Evolutionary conservation across 305 asterid species (phyloP), one percentile per base, ranked within the genome.

Genomic region (Fraxinus xanthoxyloides): DNA sequence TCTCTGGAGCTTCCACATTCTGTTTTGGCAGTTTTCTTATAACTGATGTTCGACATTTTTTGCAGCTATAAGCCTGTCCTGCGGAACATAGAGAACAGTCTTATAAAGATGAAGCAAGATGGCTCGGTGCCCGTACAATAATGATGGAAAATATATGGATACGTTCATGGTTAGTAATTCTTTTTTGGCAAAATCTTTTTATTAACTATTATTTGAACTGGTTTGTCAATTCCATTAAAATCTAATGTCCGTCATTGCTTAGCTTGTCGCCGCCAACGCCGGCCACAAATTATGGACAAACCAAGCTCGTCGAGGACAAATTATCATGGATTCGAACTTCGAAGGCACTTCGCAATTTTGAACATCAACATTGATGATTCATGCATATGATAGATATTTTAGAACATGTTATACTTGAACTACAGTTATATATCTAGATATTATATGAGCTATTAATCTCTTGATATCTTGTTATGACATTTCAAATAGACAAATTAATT

Each of bases 1-100:
- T 80, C 72, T 80, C 87, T 24, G 19, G 67, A 79, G 40, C 81
- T 77, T 82, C 46, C 46, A 24, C 31, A 17, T 69, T 23, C 73
- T 30, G 54, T 69, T n/a, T 72, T 56, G 48, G 10, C 32, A 5
- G 6, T 63, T 70, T 51, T 76, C 63, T 10, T 73, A 13, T 75
- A 23, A 77, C 76, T 36, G 19, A 19, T 78, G 31, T n/a, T 36
- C 12, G 4, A 26, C 31, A 7, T 74, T 79, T 79, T 63, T 82
- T 83, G 81, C 98, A 93, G 98, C 75, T 93, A 95, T 80, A 90
- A 92, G 80, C 99, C 99, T 2, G 91, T 95, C 54, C 80, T 95
- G 84, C 89, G 98, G 81, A 95, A 90, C 83, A 92, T 95, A 77
- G 97, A 95, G 90, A 92, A 78, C 73, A 85, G 91, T 82, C 97